These are phyloP conservation scores for Cruciata laevipes DNA, from an alignment of 257 asterid genomes.

Conservation along the genomic window DNA sequence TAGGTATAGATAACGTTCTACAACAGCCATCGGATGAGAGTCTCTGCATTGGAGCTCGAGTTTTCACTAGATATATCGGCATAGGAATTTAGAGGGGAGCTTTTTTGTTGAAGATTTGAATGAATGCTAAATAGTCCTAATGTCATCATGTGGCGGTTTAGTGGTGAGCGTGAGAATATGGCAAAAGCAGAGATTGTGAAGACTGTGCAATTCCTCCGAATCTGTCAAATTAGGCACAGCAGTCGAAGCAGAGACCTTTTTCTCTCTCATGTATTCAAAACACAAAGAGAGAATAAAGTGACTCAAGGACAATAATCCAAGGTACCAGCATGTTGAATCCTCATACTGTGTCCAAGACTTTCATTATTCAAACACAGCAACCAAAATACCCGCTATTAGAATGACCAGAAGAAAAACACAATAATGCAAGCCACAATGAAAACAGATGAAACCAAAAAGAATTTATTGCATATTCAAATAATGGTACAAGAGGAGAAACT, in stretches of 20 bases:
- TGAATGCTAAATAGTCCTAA: neutral
- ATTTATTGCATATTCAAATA: constrained; percentile 15
- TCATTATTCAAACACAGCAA: neutral
- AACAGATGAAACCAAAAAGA: neutral
- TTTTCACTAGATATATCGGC: too few species aligned
- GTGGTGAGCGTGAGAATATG: neutral
- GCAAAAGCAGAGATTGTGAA: neutral
- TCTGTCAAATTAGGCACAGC: constrained; percentile 3
- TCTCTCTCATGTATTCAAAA: neutral
- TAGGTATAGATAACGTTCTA: too few species aligned
- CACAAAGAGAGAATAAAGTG: neutral
- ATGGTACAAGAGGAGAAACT: neutral
- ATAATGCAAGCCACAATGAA: neutral
- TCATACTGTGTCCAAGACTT: neutral
- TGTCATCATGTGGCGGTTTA: neutral
- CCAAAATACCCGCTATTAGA: neutral
- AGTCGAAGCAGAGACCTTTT: neutral
- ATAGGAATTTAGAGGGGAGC: too few species aligned
- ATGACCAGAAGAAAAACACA: neutral
- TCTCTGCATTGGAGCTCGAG: neutral
- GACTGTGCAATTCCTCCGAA: constrained; percentile 5
- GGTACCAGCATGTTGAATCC: neutral
- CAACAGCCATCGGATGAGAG: too few species aligned
- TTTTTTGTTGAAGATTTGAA: too few species aligned
- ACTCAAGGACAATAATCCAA: neutral